Evolutionary conservation across 2,329 filamentous ascomycete genomes (phyloP), one percentile per base, ranked within the genome.

Genomic region (Penicillium olsonii): DNA sequence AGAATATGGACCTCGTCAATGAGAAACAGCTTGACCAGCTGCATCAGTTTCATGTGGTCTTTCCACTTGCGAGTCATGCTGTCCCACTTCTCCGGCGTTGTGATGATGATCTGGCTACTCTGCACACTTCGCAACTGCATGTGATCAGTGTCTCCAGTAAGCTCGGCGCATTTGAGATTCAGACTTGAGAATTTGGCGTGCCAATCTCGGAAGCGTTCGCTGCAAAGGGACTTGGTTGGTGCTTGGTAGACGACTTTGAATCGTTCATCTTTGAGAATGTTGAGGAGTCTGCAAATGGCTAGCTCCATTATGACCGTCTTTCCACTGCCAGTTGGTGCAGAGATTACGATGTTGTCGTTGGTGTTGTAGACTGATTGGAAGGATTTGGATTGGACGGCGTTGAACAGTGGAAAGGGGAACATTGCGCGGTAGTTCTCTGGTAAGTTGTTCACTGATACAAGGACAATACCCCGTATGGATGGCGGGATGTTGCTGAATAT

Each of bases 11-110:
- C 88, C 64, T 95, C 90, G 59, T 95, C 90, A 48, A 95, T 91
- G 17, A 95, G 78, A 54, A 94, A 90, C 0, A 95, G 73, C 52
- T 87, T 88, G 38, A 95, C 82, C 54, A 92, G 77, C 50, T 86
- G 81, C 69, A 95, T 83, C 15, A 95, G 73, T 55, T 79, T 87
- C 44, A 80, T 79, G 61, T 95, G 87, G 59, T 95, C 90, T 59
- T 85, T 84, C 90, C 90, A 95, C 64, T 90, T 92, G 15, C 90
- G 79, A 0, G 90, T 95, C 67, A 94, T 85, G 52, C 88, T 92
- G 65, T 95, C 90, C 90, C 90, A 95, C 64, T 95, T 95, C 69
- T 95, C 90, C 0, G 90, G 90, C 0, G 90, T 95, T 0, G 90
- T 94, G 54, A 95, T 80, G 57, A 95, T 92, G 55, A 95, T 88